Base-by-base conservation (phyloP, 2,329 filamentous ascomycete species). In the Grosmannia huntii region DNA sequence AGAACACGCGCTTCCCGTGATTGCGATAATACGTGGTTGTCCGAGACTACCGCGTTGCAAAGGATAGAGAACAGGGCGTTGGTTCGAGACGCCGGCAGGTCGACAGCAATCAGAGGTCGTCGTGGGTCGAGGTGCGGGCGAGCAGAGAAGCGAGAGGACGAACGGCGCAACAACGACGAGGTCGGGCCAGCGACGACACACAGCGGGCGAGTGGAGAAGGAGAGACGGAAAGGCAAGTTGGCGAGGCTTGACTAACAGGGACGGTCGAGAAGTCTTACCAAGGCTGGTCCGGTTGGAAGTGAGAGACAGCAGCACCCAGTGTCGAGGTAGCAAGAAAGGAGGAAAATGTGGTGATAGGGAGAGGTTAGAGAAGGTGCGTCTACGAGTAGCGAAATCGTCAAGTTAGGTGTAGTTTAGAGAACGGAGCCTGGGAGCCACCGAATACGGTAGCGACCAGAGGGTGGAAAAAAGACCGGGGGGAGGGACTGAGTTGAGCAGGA, bases 131-230 rank as follows among this genome's bases (percentile, higher is more conserved):
- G 12, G n/a, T 16, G 28, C 5, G 12, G 33, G 23, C 19, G 28
- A 36, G 52, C 9, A 54, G 36, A 12, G 14, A 38, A 38, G 36
- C n/a, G 21, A 36, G 31, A 38, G 14, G 31, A 54, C 16, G 52
- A 54, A 23, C 23, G 50, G 57, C 53, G 57, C 53, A 53, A 53
- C 19, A 36, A 48, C 50, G 25, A 59, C 53, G n/a, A 53, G 36
- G 57, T 59, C 57, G 57, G 57, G 57, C 57, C 57, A 44, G 57
- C 51, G 55, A 53, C 49, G 28, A 55, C 36, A 41, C 46, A 55
- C 16, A 27, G 23, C 51, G n/a, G 48, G 49, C n/a, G 21, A 44
- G 55, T 28, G 16, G 51, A 41, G 23, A 44, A n/a, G 53, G 36
- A 55, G 33, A 28, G 53, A 46, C 33, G 53, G 49, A 51, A 36